Evolutionary conservation across 768 basidiomycete genomes (phyloP).

Genomic region (Suillus bovinus): DNA sequence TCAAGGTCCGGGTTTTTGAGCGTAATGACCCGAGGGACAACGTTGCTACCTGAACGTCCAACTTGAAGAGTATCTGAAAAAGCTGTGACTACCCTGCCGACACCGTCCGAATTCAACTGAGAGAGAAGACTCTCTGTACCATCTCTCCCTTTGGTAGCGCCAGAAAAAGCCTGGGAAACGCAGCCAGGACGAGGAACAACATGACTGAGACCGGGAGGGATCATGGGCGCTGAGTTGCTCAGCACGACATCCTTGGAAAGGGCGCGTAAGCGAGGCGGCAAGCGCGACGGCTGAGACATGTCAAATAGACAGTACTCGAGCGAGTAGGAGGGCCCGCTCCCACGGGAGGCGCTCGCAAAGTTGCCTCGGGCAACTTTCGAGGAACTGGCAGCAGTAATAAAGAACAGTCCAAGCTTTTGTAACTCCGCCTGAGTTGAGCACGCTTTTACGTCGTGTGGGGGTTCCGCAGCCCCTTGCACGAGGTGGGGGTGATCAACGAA

Average conservation of each 20-base stretch:
- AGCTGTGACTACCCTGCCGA: constrained; percentile 6
- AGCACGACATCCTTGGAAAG: background rate
- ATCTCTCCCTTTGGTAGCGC: constrained; percentile 17
- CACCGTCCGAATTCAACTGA: constrained; percentile 20
- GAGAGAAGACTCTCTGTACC: constrained; percentile 21
- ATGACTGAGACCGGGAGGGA: constrained; percentile 7
- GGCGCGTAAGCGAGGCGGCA: background rate
- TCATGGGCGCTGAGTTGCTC: constrained; percentile 8
- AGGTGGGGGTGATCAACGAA: constrained; percentile 15
- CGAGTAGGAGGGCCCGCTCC: constrained; percentile 8
- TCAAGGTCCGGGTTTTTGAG: background rate
- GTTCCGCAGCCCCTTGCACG: constrained; percentile 15
- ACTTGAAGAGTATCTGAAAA: background rate
- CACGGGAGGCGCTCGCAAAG: constrained; percentile 3
- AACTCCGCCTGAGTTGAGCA: constrained; percentile 16
- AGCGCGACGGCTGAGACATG: constrained; percentile 1
- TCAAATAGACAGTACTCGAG: background rate
- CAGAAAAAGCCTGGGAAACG: background rate
- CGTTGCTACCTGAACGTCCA: background rate
- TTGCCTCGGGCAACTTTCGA: constrained; percentile 7
- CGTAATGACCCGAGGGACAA: background rate
- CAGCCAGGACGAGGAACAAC: background rate
- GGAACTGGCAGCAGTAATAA: constrained; percentile 1
- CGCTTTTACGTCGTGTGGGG: constrained; percentile 29
- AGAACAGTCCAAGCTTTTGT: background rate